Evolutionary conservation across 2,329 filamentous ascomycete genomes (phyloP).

Genomic region (Sclerotinia sclerotiorum): DNA sequence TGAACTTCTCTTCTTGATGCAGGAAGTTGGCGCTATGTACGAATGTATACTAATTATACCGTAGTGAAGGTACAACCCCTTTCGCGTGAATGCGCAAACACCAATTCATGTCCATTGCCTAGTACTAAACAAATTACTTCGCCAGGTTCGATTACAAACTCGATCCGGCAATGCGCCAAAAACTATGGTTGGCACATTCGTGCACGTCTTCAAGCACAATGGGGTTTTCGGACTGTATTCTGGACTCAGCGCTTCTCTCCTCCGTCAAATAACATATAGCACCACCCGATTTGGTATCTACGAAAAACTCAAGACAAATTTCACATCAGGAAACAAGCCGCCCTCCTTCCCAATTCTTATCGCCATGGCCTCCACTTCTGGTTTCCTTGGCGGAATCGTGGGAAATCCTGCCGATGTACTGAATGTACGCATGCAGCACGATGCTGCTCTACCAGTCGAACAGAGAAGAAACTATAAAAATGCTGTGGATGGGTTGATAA

Average conservation of each 20-base stretch:
- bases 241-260: conserved; percentile 86
- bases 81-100: conserved; percentile 9
- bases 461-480: conserved; percentile 86
- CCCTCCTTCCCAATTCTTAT: conserved; percentile 77
- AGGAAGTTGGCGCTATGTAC: background rate
- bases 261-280: conserved; percentile 93
- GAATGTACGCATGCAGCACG: conserved; percentile 98
- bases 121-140: conserved; percentile 17
- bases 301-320: conserved; percentile 80
- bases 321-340: conserved; percentile 52
- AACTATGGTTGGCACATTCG: conserved; percentile 82
- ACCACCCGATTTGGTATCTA: conserved; percentile 97
- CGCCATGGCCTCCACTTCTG: conserved; percentile 77
- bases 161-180: conserved; percentile 72
- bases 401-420: conserved; percentile 95
- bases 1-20: conserved; percentile 14
- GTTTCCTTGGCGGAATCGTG: conserved; percentile 82
- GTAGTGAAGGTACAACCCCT: conserved; percentile 36
- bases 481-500: conserved; percentile 79
- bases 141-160: conserved; percentile 81
- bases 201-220: conserved; percentile 74
- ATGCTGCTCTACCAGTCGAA: conserved; percentile 68
- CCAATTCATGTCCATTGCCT: background rate
- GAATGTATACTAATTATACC: conserved; percentile 8
- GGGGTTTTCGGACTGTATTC: conserved; percentile 82